Percentiles rank a stretch among this genome's conserved stretches.
phyloP scores from a whole-genome alignment of 371 early-diverging fungal species.

The Lichtheimia ramosa region DNA sequence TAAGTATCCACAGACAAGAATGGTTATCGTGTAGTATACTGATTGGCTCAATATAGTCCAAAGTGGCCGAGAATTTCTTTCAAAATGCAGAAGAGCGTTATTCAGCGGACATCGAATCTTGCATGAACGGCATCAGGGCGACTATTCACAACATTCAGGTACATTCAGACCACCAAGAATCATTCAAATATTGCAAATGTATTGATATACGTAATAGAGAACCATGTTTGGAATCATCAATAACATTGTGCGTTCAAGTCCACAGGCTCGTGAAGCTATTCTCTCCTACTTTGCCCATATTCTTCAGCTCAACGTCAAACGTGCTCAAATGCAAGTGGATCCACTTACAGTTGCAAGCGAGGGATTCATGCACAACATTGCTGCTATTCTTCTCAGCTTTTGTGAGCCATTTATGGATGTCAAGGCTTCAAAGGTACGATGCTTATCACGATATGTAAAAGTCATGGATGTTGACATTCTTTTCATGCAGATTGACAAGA shows the following conservation, averaged over 20 bases:
- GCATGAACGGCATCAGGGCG: slow-evolving; percentile 69
- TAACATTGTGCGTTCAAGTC: slow-evolving; percentile 69
- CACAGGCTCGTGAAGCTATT: slow-evolving; percentile 57
- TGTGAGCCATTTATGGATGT: slow-evolving; percentile 86
- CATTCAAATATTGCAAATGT: not conserved
- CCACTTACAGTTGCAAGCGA: slow-evolving; percentile 74
- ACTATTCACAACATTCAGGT: slow-evolving; percentile 67
- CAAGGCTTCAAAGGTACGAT: slow-evolving; percentile 61
- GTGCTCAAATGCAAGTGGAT: slow-evolving; percentile 88
- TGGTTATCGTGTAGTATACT: not conserved
- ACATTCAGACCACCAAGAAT: not conserved
- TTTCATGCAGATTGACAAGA: slow-evolving; percentile 54
- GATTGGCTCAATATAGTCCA: slow-evolving; percentile 48
- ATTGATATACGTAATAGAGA: slow-evolving; percentile 29
- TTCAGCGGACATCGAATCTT: slow-evolving; percentile 55
- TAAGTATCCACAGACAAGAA: slow-evolving; percentile 19
- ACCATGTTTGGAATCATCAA: slow-evolving; percentile 69
- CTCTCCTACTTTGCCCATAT: slow-evolving; percentile 68
- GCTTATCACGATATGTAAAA: no score
- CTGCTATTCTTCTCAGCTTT: slow-evolving; percentile 64
- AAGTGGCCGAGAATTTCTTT: slow-evolving; percentile 66
- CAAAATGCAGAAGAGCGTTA: slow-evolving; percentile 52
- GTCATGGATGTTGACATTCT: not conserved
- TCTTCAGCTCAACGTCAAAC: slow-evolving; percentile 67
- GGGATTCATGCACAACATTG: slow-evolving; percentile 85